Conservation (phyloP, 768 basidiomycete species). For the Calocybe gangraenosa region DNA sequence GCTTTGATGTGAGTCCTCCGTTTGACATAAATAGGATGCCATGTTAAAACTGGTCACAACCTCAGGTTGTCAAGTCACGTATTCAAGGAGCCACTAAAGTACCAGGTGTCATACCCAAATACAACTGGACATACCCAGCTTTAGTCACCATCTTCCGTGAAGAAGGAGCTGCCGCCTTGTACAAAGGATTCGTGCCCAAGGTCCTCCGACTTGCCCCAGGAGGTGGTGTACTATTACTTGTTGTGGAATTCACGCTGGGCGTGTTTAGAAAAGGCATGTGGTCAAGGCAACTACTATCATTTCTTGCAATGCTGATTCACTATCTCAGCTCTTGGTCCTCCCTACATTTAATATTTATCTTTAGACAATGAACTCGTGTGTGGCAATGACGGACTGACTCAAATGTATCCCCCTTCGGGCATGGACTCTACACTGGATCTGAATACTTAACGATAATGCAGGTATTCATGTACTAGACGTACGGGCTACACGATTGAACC, state of each 20-base stretch:
- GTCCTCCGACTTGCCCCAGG: constrained; percentile 93
- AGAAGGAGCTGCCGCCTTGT: constrained; percentile 82
- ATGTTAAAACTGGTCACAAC: constrained; percentile 2
- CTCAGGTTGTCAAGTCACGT: constrained; percentile 49
- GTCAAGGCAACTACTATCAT: not conserved
- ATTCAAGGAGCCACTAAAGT: constrained; percentile 73
- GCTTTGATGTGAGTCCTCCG: constrained; percentile 40
- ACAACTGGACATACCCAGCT: constrained; percentile 95
- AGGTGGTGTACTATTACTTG: constrained; percentile 89
- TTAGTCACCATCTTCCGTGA: constrained; percentile 78
- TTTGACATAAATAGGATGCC: not conserved
- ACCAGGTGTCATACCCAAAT: constrained; percentile 77
- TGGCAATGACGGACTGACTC: not conserved
- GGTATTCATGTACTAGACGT: not conserved
- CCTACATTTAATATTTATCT: constrained; percentile 34
- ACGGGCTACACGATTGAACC: constrained; percentile 1
- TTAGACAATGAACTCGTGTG: not conserved
- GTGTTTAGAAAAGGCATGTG: constrained; percentile 65
- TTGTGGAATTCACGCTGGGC: constrained; percentile 83
- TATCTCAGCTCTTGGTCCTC: constrained; percentile 47
- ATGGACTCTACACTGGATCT: too few species aligned
- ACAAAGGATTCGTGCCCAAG: constrained; percentile 96
- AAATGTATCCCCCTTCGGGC: not conserved
- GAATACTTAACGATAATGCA: not conserved
- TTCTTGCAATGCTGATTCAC: not conserved